phyloP scores from a whole-genome alignment of 1,284 basidiomycete species.

The Entoloma clypeatum region DNA sequence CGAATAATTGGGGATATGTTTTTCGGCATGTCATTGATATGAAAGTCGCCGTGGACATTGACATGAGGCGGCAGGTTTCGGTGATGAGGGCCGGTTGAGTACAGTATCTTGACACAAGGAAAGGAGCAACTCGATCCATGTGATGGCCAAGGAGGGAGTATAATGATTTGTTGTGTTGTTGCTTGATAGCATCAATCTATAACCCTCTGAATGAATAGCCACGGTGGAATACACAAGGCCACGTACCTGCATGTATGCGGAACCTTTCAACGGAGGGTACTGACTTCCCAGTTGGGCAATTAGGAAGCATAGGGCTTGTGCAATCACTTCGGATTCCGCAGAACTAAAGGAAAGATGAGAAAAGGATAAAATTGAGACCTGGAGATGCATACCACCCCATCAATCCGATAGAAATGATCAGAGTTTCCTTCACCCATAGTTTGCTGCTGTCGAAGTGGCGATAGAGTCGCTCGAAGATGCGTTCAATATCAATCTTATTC shows the following conservation, averaged over 20 bases:
- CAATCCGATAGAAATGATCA: conserved; percentile 54
- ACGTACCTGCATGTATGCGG: conserved; percentile 66
- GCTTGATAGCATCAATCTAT: conserved; percentile 60
- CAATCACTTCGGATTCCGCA: conserved; percentile 48
- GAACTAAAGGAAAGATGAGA: conserved; percentile 34
- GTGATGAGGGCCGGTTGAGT: conserved; percentile 55
- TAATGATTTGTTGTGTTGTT: conserved; percentile 58
- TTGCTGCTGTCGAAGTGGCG: conserved; percentile 42
- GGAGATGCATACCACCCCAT: conserved; percentile 54
- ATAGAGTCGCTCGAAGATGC: conserved; percentile 46
- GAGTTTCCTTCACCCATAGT: conserved; percentile 53
- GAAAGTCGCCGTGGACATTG: conserved; percentile 56
- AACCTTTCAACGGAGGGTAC: conserved; percentile 65
- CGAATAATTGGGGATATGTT: conserved; percentile 72
- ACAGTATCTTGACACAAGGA: conserved; percentile 58
- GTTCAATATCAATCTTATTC: conserved; percentile 35
- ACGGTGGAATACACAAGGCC: conserved; percentile 2
- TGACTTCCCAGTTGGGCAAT: conserved; percentile 65
- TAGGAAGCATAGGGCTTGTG: conserved; percentile 60
- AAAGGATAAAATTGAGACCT: conserved; percentile 1
- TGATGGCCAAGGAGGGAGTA: conserved; percentile 72
- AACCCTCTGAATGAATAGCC: conserved; percentile 11
- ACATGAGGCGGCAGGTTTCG: conserved; percentile 64
- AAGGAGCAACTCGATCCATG: conserved; percentile 64
- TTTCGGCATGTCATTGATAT: conserved; percentile 61